Percentiles rank a stretch among this genome's conserved stretches.
phyloP scores from a whole-genome alignment of 306 rosid genomes.

The Cicer cuneatum region DNA sequence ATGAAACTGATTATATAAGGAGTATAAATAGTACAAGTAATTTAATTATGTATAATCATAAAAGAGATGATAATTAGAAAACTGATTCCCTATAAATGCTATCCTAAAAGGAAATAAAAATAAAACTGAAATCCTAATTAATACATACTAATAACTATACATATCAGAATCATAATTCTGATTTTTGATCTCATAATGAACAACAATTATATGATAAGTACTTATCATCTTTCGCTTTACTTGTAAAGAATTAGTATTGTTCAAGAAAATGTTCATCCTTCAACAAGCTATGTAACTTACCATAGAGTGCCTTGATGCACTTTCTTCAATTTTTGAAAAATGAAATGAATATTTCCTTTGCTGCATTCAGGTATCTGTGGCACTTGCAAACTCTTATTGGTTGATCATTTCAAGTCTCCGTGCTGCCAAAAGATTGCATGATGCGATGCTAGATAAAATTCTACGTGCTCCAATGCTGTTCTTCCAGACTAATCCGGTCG shows the following conservation, averaged over 20 bases:
- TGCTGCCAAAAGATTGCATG: slow-evolving; percentile 76
- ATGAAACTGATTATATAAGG: too few species aligned
- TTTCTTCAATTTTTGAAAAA: neutral
- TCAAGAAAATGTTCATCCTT: slow-evolving; percentile 30
- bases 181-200: too few species aligned
- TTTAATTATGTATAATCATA: too few species aligned
- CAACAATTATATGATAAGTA: too few species aligned
- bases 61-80: too few species aligned
- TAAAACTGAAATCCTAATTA: too few species aligned
- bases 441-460: slow-evolving; percentile 61
- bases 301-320: slow-evolving; percentile 17
- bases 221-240: neutral
- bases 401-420: slow-evolving; percentile 71
- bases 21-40: too few species aligned
- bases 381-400: slow-evolving; percentile 83
- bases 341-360: slow-evolving; percentile 40
- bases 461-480: slow-evolving; percentile 82
- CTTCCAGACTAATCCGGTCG: slow-evolving; percentile 90
- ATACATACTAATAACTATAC: too few species aligned
- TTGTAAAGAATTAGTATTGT: slow-evolving; percentile 27
- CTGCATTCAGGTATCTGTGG: slow-evolving; percentile 65
- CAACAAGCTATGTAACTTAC: slow-evolving; percentile 13
- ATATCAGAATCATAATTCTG: too few species aligned
- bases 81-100: too few species aligned
- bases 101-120: too few species aligned